Evolutionary conservation across 2,329 filamentous ascomycete species (phyloP).

Genomic region (Penicillium sp.): DNA sequence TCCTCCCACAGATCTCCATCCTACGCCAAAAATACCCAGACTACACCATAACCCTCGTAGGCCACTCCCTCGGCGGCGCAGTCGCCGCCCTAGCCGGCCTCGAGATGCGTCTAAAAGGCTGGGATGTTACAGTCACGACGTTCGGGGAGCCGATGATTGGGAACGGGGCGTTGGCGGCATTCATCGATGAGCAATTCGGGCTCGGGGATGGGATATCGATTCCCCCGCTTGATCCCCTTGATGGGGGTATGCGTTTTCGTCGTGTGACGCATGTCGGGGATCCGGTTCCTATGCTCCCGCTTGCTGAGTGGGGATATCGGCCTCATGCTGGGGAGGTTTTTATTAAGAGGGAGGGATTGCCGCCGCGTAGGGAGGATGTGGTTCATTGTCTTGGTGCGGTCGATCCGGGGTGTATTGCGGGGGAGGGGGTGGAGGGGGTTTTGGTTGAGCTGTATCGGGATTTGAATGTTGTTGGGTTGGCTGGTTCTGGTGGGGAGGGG

Average conservation of each 20-base stretch:
- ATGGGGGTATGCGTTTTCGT: conserved; percentile 45
- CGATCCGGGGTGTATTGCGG: conserved; percentile 64
- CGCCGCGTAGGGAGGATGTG: conserved; percentile 62
- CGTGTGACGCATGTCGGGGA: conserved; percentile 79
- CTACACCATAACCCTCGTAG: conserved; percentile 69
- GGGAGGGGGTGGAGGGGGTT: conserved; percentile 31
- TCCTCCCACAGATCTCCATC: conserved; percentile 59
- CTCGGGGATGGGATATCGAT: conserved; percentile 21
- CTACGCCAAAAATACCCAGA: conserved; percentile 55
- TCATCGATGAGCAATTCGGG: conserved; percentile 47
- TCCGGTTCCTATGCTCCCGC: conserved; percentile 77
- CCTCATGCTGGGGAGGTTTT: conserved; percentile 82
- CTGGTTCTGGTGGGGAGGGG: not conserved
- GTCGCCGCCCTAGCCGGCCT: conserved; percentile 79
- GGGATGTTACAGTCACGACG: conserved; percentile 70
- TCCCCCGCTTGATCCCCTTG: conserved; percentile 2
- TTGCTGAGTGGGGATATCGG: conserved; percentile 77
- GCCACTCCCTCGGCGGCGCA: conserved; percentile 85
- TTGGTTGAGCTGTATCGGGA: conserved; percentile 9
- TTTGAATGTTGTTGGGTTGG: conserved; percentile 1
- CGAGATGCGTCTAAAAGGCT: conserved; percentile 69
- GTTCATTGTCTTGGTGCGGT: conserved; percentile 60
- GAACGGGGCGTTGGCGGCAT: conserved; percentile 46
- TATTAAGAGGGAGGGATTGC: conserved; percentile 63
- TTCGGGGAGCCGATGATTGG: conserved; percentile 75